Evolutionary conservation across 1,284 basidiomycete species (phyloP), one percentile per base, ranked within the genome.

Genomic region (Kalmanozyma brasiliensis): DNA sequence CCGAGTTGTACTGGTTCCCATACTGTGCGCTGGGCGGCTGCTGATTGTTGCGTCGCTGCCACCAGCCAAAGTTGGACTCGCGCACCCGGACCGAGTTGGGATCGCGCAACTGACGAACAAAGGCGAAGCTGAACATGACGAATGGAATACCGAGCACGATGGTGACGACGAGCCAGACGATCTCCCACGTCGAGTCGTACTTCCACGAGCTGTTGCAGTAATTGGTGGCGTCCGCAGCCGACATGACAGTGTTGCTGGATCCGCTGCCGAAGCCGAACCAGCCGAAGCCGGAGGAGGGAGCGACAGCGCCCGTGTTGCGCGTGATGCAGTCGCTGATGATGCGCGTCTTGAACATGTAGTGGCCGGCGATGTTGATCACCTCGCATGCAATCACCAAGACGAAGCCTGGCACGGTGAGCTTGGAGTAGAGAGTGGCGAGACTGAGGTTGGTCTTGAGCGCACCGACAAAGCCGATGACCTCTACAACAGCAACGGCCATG

Each of bases 71-170:
- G 45, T 52, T 49, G 41, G 47, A 36, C 35, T 58, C 44, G 35
- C 53, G 37, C 19, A 58, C 53, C 13, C 76, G 57, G 2, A 73
- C 71, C 23, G 55, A 63, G 36, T 43, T 32, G 5, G 76, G 76
- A 38, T 78, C 66, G 19, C 44, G 56, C 20, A 78, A 47, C 49
- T 78, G 73, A 2, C 73, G 41, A 13, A 69, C 73, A 41, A 74
- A 78, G 4, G 62, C 73, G 22, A 78, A 78, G 68, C 61, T 60
- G 60, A 78, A 69, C 40, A 71, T 32, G 41, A 76, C 65, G 33
- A 78, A 76, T 4, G 76, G 59, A 9, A 66, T 24, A 19, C 76
- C 76, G 22, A 78, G 30, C 19, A 73, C 9, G 11, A 66, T 20
- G 5, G 68, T 66, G 29, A 76, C 59, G 40, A 78, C 33, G 13